Conservation (phyloP, 2,329 filamentous ascomycete species). For the Alternaria panax region DNA sequence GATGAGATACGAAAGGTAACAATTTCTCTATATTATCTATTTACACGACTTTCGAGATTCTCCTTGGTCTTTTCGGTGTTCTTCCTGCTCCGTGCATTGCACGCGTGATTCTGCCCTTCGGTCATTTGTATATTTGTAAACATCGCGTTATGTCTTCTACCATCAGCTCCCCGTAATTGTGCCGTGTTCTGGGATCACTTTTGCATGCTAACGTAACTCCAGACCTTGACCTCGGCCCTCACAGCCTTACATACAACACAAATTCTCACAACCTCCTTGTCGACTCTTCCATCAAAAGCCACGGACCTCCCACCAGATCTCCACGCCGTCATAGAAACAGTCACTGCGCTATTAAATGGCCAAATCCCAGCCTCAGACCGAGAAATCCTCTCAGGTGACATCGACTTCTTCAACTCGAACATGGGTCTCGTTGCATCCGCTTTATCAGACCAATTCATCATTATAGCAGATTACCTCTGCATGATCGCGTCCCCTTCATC, state of each 20-base stretch:
- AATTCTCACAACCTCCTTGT: slow-evolving; percentile 47
- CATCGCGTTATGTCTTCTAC: not conserved
- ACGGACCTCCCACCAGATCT: slow-evolving; percentile 53
- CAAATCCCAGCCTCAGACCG: slow-evolving; percentile 47
- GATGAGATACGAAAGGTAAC: slow-evolving; percentile 51
- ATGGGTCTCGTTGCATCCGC: slow-evolving; percentile 44
- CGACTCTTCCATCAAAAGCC: slow-evolving; percentile 44
- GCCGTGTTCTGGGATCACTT: not conserved
- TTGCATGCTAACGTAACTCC: slow-evolving; percentile 7
- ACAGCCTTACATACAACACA: slow-evolving; percentile 42
- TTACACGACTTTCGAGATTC: too few species aligned
- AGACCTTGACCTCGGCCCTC: slow-evolving; percentile 51
- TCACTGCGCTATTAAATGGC: slow-evolving; percentile 51
- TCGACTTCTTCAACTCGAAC: slow-evolving; percentile 51
- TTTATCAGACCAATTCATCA: slow-evolving; percentile 44
- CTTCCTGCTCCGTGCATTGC: not conserved
- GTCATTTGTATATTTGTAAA: slow-evolving; percentile 8
- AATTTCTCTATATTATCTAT: not conserved
- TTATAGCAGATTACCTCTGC: slow-evolving; percentile 42
- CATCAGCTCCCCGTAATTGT: too few species aligned
- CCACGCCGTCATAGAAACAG: slow-evolving; percentile 53
- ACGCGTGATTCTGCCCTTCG: not conserved
- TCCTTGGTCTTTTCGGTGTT: not conserved
- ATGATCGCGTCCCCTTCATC: slow-evolving; percentile 38
- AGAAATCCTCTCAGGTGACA: slow-evolving; percentile 51